Evolutionary conservation across 2,329 filamentous ascomycete species (phyloP).

Genomic region (Pseudopyrenochaeta lycopersici): DNA sequence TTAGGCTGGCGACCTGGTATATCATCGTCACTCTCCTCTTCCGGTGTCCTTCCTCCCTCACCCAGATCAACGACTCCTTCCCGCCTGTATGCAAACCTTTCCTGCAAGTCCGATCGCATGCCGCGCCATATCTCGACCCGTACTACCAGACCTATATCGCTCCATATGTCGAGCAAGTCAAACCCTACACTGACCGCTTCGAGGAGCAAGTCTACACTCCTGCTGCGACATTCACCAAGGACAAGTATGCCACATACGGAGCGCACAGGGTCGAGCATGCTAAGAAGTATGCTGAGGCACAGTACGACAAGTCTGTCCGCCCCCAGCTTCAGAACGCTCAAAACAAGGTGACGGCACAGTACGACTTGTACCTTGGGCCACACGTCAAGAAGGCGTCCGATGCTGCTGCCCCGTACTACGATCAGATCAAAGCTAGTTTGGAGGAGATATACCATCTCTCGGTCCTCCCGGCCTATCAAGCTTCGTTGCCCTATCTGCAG

Average conservation of each 20-base stretch:
- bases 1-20: conserved; percentile 82
- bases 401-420: conserved; percentile 75
- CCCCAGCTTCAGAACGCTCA: conserved; percentile 77
- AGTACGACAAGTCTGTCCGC: conserved; percentile 82
- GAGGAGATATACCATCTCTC: conserved; percentile 75
- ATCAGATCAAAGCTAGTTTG: conserved; percentile 68
- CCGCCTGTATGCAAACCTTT: conserved; percentile 87
- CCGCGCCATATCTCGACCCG: conserved; percentile 79
- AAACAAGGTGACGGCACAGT: conserved; percentile 68
- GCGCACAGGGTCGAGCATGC: conserved; percentile 76
- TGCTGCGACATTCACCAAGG: conserved; percentile 68
- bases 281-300: conserved; percentile 69
- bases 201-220: conserved; percentile 74
- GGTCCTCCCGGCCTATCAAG: conserved; percentile 77
- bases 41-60: conserved; percentile 77
- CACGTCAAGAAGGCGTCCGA: conserved; percentile 71
- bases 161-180: conserved; percentile 79
- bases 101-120: conserved; percentile 68
- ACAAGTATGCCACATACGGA: conserved; percentile 72
- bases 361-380: conserved; percentile 75
- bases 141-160: conserved; percentile 88
- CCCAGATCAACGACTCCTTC: conserved; percentile 73
- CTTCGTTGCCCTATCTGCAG: conserved; percentile 76
- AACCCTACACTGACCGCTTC: conserved; percentile 73
- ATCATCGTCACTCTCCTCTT: conserved; percentile 81